These are phyloP conservation scores for Croton setiger DNA, from an alignment of 441 rosid genomes.

Conservation along the genomic window DNA sequence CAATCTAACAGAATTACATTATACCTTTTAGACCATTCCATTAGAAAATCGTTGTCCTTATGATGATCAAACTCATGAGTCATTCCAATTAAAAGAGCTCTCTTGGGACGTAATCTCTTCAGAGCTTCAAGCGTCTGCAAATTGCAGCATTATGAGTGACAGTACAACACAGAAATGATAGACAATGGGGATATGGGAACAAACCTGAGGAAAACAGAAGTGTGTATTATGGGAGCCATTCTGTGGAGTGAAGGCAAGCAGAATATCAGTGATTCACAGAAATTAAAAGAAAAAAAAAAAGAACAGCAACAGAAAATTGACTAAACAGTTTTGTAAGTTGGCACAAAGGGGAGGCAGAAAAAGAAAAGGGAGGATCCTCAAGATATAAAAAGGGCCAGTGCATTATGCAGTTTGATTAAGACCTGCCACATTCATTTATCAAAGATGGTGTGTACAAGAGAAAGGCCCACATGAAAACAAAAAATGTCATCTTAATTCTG, in stretches of 20 bases:
- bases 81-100: constrained; percentile 82
- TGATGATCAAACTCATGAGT: constrained; percentile 87
- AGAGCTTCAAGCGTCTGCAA: constrained; percentile 74
- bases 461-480: background rate
- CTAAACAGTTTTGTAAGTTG: background rate
- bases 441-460: background rate
- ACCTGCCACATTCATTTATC: constrained; percentile 6
- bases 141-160: constrained; percentile 1
- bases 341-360: background rate
- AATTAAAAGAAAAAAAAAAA: background rate
- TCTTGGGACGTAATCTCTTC: constrained; percentile 75
- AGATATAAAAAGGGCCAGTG: background rate
- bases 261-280: background rate
- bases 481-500: background rate
- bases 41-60: constrained; percentile 67
- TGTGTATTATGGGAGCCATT: constrained; percentile 68
- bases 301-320: background rate
- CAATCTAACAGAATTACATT: background rate
- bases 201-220: constrained; percentile 85
- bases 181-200: background rate
- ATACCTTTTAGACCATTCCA: constrained; percentile 89
- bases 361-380: background rate
- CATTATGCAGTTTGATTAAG: too few species aligned
- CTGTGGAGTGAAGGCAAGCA: constrained; percentile 34
- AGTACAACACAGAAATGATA: background rate